Base-by-base conservation (phyloP, 331 rosid genomes). In the Prunus yedoensis region DNA sequence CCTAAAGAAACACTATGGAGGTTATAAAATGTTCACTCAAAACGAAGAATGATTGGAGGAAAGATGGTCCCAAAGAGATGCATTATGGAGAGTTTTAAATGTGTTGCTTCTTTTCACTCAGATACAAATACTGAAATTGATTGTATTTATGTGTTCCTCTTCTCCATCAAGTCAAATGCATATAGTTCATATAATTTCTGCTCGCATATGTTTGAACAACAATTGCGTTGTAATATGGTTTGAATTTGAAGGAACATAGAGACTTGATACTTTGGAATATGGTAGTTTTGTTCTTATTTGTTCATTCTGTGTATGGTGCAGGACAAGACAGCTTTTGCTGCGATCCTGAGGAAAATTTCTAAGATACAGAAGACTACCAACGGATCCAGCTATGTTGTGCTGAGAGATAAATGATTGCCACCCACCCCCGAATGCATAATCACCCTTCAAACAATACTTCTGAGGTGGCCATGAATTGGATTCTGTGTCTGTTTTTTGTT, bases 291-390 rank as follows among this genome's bases (percentile, higher is more conserved):
- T 52, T 20, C 27, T 4, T 45, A 56, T 50, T 20, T 64, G 3
- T 72, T 66, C 53, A 18, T 69, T 35, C n/a, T 72, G 73, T 23
- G 41, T 64, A n/a, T 69, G 10, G 50, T 86, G 88, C 91, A 94
- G 99, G 99, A 94, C 70, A 94, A 94, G 84, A 75, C 81, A 70
- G 97, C 96, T 5, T 94, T 94, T 90, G 97, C 98, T 0, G 92
- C 83, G 20, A 89, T 90, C 70, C 90, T 94, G 59, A 87, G 89
- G 89, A 83, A 89, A 86, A 94, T 94, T 21, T 94, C 97, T 2
- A 94, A 87, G 89, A 94, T 94, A 82, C 96, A 91, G 84, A 91
- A 88, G 81, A 87, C 85, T 10, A 90, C 86, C 12, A 90, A 85
- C 11, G 93, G 93, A 25, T 71, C 96, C 61, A 90, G 81, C 79